phyloP scores from a whole-genome alignment of 306 rosid genomes.

The Fragaria iinumae region DNA sequence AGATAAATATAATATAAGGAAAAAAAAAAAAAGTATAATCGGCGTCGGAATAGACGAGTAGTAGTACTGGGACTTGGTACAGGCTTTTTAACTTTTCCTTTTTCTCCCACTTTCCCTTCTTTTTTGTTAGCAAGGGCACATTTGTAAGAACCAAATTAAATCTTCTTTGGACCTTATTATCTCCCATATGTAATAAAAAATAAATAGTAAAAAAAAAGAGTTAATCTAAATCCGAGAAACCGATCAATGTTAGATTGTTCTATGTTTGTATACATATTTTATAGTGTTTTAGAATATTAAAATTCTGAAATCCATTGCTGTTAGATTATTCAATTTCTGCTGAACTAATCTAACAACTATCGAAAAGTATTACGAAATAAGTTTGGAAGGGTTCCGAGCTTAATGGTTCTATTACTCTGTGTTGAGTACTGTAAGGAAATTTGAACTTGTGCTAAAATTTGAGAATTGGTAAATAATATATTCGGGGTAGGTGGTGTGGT shows the following conservation, averaged over 20 bases:
- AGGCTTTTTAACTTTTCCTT: constrained; percentile 10
- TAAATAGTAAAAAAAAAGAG: neutral
- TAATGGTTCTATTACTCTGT: too few species aligned
- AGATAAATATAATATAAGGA: constrained; percentile 20
- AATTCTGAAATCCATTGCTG: too few species aligned
- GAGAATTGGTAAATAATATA: neutral
- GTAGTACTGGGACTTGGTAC: constrained; percentile 14
- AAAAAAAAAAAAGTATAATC: constrained; percentile 24
- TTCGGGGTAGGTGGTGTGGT: neutral
- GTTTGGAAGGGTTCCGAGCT: neutral
- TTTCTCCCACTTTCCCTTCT: neutral
- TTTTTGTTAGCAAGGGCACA: constrained; percentile 6
- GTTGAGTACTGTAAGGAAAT: too few species aligned
- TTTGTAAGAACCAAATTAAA: constrained; percentile 18
- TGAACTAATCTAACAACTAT: too few species aligned
- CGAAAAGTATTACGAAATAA: too few species aligned
- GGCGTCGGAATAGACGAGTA: constrained; percentile 29
- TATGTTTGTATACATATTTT: too few species aligned
- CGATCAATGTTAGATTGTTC: too few species aligned
- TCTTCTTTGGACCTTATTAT: constrained; percentile 19
- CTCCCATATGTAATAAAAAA: constrained; percentile 12
- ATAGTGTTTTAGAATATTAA: too few species aligned
- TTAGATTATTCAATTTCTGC: too few species aligned
- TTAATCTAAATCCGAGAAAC: neutral
- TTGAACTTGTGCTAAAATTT: neutral